Conservation (phyloP, 2,329 filamentous ascomycete species). For the Biscogniauxia marginata region DNA sequence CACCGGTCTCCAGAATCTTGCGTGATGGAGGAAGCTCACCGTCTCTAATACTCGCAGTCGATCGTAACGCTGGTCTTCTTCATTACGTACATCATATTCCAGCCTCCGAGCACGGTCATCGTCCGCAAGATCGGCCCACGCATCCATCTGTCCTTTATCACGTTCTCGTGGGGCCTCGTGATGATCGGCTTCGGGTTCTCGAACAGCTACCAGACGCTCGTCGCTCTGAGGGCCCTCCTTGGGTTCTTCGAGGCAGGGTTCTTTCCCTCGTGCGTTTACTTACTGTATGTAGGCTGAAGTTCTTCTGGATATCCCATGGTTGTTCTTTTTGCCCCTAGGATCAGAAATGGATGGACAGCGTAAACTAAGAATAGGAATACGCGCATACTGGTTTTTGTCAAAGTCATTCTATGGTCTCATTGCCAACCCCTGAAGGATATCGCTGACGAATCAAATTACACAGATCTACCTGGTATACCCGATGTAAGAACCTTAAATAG, state of each 20-base stretch:
- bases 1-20: no score
- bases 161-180: constrained; percentile 56
- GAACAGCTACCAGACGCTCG: constrained; percentile 48
- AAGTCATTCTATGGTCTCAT: background rate
- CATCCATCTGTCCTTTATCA: constrained; percentile 53
- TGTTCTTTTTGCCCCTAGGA: no score
- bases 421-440: no score
- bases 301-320: background rate
- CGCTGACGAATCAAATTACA: background rate
- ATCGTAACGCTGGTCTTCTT: constrained; percentile 73
- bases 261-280: constrained; percentile 69
- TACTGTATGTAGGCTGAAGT: constrained; percentile 46
- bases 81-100: constrained; percentile 69
- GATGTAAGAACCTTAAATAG: constrained; percentile 45
- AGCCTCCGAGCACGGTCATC: constrained; percentile 68
- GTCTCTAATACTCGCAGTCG: constrained; percentile 32
- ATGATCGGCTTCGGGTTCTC: constrained; percentile 68
- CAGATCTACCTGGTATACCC: constrained; percentile 64
- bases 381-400: background rate
- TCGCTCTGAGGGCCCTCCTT: constrained; percentile 56
- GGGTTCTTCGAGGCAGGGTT: constrained; percentile 69
- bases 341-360: background rate
- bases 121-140: constrained; percentile 66
- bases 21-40: no score
- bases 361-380: background rate